phyloP scores from a whole-genome alignment of 495 filamentous ascomycete species.

The Neurospora sp. region DNA sequence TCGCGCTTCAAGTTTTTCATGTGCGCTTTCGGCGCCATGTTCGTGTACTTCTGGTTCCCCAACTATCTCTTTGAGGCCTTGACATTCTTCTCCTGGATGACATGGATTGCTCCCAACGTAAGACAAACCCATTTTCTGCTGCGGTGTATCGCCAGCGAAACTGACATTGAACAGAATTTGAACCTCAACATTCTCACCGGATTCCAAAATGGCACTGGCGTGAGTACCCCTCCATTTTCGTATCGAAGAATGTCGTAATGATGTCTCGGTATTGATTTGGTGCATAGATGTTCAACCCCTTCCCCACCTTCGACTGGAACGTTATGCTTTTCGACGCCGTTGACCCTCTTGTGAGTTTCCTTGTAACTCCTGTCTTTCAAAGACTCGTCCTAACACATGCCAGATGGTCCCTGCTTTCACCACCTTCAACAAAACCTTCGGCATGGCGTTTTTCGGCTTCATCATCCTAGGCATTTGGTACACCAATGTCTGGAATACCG shows the following conservation, averaged over 20 bases:
- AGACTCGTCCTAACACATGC: too few relatives aligned
- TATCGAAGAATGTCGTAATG: too few relatives aligned
- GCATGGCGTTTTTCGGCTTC: conserved; percentile 17
- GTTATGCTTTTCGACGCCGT: conserved; percentile 16
- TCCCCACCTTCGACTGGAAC: conserved; percentile 36
- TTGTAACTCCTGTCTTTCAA: too few relatives aligned
- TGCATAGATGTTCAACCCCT: conserved; percentile 19
- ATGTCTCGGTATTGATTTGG: background rate
- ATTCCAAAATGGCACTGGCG: conserved; percentile 22
- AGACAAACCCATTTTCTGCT: background rate
- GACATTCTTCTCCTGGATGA: conserved; percentile 32
- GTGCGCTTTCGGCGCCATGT: conserved; percentile 26
- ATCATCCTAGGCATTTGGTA: conserved; percentile 28
- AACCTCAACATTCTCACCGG: conserved; percentile 23
- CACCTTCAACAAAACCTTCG: conserved; percentile 31
- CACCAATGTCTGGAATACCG: conserved; percentile 29
- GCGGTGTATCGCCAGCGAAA: background rate
- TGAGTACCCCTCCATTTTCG: background rate
- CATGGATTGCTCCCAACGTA: conserved; percentile 29
- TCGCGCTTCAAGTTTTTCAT: conserved; percentile 28
- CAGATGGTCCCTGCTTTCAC: conserved; percentile 35
- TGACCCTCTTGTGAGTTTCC: conserved; percentile 21
- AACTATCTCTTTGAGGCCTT: conserved; percentile 32
- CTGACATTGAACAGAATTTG: conserved; percentile 9
- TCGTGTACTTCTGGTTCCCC: conserved; percentile 36